Conservation (phyloP, 2,329 filamentous ascomycete genomes). For the Penicillium olsonii region DNA sequence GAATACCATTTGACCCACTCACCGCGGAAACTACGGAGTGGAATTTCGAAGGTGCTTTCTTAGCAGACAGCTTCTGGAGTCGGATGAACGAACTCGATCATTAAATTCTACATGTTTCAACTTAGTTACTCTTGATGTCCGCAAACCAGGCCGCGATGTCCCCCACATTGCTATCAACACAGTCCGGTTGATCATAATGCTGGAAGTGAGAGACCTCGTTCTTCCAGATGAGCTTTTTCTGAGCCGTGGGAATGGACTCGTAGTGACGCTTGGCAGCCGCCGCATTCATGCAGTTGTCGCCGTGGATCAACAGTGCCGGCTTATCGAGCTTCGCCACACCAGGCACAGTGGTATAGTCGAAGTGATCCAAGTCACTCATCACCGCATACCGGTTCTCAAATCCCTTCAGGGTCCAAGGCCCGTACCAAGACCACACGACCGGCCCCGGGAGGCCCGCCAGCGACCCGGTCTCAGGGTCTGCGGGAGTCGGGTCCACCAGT, state of each 20-base stretch:
- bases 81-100: constrained; percentile 15
- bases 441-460: constrained; percentile 31
- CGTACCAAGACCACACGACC: constrained; percentile 33
- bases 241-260: constrained; percentile 9
- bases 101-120: constrained; percentile 3
- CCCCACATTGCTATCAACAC: constrained; percentile 30
- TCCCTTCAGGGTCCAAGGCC: constrained; percentile 30
- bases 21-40: constrained; percentile 1
- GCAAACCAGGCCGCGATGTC: constrained; percentile 30
- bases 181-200: constrained; percentile 31
- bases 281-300: constrained; percentile 35
- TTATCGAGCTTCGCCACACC: constrained; percentile 32
- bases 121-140: constrained; percentile 8
- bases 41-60: constrained; percentile 14
- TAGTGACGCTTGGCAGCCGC: constrained; percentile 22
- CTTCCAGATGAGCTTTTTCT: constrained; percentile 34
- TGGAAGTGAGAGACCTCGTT: constrained; percentile 32
- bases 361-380: constrained; percentile 35
- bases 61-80: constrained; percentile 20
- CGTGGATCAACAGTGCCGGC: constrained; percentile 32
- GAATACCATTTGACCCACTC: constrained; percentile 3
- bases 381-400: constrained; percentile 35
- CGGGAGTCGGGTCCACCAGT: constrained; percentile 24
- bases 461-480: constrained; percentile 24
- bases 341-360: constrained; percentile 29